Conservation (phyloP, 2,329 filamentous ascomycete genomes). For the Penicillium sp. region DNA sequence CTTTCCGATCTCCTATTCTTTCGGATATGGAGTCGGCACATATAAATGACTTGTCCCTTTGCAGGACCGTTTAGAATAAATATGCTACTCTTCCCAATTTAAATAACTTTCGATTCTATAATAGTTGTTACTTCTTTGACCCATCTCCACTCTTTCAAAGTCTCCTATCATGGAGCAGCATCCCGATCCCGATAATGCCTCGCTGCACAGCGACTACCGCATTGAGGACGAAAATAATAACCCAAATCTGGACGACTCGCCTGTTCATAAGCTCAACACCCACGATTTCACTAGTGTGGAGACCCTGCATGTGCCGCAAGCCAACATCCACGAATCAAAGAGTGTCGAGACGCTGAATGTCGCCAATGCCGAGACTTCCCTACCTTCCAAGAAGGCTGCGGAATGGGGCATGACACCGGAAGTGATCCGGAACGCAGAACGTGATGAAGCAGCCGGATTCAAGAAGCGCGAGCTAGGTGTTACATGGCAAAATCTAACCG, state of each 20-base stretch:
- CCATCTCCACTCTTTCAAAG: slow-evolving; percentile 5
- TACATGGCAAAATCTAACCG: slow-evolving; percentile 8
- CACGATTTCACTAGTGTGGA: slow-evolving; percentile 10
- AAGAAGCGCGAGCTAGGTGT: slow-evolving; percentile 9
- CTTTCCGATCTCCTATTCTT: neutral
- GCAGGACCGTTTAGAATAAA: neutral
- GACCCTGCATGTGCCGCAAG: slow-evolving; percentile 16
- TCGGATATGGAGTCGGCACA: slow-evolving; percentile 6
- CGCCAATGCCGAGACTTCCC: slow-evolving; percentile 2
- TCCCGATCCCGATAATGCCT: slow-evolving; percentile 4
- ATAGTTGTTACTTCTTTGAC: neutral
- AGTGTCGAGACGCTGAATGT: slow-evolving; percentile 23
- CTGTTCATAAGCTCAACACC: slow-evolving; percentile 7
- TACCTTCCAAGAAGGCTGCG: slow-evolving; percentile 27
- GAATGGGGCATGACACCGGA: slow-evolving; percentile 51
- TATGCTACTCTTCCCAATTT: neutral
- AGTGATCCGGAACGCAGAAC: slow-evolving; percentile 38
- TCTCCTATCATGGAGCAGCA: slow-evolving; percentile 11
- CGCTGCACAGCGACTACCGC: slow-evolving; percentile 1
- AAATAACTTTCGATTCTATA: neutral
- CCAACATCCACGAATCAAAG: slow-evolving; percentile 20
- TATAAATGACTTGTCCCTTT: slow-evolving; percentile 1
- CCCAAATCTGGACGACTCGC: neutral
- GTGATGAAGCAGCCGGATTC: slow-evolving; percentile 10
- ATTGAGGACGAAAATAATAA: neutral